Base-by-base conservation (phyloP, 176 grass and related monocot species). In the Ampelocalamus luodianensis region DNA sequence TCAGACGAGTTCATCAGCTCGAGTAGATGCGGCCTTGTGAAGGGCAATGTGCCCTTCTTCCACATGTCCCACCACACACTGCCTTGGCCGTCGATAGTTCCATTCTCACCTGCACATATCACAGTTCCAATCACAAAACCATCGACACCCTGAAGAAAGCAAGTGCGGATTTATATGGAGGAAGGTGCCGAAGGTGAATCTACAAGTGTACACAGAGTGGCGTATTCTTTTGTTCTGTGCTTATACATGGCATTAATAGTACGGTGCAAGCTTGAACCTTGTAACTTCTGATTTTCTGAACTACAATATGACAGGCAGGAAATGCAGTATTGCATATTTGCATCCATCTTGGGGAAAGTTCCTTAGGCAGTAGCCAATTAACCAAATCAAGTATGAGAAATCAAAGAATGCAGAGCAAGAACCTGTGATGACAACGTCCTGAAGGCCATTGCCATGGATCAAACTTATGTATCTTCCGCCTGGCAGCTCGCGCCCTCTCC, bases 351-450 rank as follows among this genome's bases (percentile, higher is more conserved):
- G 3, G 14, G 42, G 51, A 73, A 68, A 63, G n/a, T 70, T 42
- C 40, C 16, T 59, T 50, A 43, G 69, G 42, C 45, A 71, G 29
- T 23, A 49, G 15, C 20, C 5, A 48, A 40, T 12, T 44, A 74
- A 27, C 27, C 38, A 68, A 60, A 53, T 15, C 7, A 23, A 38
- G 29, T 18, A 64, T 34, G 32, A 71, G 8, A 76, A 53, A 34
- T 54, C 12, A 14, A 10, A 24, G 8, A 45, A 16, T 55, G 44
- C 84, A 72, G 49, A 77, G 59, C 14, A 90, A 68, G 38, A 62
- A 98, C 96, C 96, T 93, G 93, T 94, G 63, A 98, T 94, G 53
- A 98, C 90, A 72, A 98, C 96, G 88, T 98, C 96, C 49, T 89
- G 82, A 67, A 98, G 79, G 5, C 79, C 89, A 81, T 76, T 88